Conservation (phyloP, 2,329 filamentous ascomycete species). For the Ceratocystis albifundus region DNA sequence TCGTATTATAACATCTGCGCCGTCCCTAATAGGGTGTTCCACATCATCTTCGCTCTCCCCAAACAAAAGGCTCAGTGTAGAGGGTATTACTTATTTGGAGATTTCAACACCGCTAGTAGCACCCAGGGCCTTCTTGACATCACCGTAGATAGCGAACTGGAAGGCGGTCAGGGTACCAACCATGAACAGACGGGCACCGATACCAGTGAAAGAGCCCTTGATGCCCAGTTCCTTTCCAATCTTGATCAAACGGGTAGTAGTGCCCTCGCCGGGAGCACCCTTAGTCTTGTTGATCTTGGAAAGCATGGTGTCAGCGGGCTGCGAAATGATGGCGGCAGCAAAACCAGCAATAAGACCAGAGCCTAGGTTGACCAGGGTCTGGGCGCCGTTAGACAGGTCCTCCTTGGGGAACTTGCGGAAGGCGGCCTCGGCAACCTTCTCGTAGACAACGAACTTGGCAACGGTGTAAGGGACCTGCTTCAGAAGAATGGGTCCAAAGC, state of each 20-base stretch:
- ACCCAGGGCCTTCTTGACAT: slow-evolving; percentile 56
- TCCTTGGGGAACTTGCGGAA: slow-evolving; percentile 61
- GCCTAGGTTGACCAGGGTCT: slow-evolving; percentile 70
- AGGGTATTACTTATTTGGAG: slow-evolving; percentile 32
- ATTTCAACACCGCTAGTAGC: slow-evolving; percentile 70
- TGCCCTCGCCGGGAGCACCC: slow-evolving; percentile 76
- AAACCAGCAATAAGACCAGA: slow-evolving; percentile 44
- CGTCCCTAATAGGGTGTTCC: slow-evolving; percentile 9
- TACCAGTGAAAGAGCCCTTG: slow-evolving; percentile 65
- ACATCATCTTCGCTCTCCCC: not conserved
- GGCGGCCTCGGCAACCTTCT: slow-evolving; percentile 70
- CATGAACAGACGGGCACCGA: slow-evolving; percentile 56
- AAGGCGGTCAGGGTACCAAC: slow-evolving; percentile 63
- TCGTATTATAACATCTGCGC: slow-evolving; percentile 23
- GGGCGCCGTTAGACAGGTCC: slow-evolving; percentile 52
- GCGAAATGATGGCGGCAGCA: slow-evolving; percentile 74
- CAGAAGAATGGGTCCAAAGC: slow-evolving; percentile 78
- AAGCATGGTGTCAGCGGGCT: slow-evolving; percentile 88
- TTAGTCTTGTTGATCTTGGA: slow-evolving; percentile 95
- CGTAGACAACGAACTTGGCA: slow-evolving; percentile 90
- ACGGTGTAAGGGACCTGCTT: slow-evolving; percentile 87
- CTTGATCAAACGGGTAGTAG: slow-evolving; percentile 69
- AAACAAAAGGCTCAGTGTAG: not conserved
- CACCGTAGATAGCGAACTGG: slow-evolving; percentile 84
- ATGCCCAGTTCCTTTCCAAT: slow-evolving; percentile 77